phyloP scores from a whole-genome alignment of 1,139 yeast genomes.

The Geotrichum histeridarum region DNA sequence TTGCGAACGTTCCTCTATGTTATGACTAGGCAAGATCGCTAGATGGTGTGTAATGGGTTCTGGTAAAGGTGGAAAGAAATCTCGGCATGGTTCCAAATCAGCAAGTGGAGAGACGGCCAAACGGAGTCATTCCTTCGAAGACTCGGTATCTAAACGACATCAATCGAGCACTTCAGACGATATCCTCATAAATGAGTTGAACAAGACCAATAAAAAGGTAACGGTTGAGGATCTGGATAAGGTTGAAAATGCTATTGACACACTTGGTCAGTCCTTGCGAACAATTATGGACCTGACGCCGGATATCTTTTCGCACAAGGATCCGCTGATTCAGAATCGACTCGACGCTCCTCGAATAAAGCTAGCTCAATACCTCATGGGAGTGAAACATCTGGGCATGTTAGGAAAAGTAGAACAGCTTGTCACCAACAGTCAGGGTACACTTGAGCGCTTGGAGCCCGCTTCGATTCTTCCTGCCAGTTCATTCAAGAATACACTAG shows the following conservation, averaged over 20 bases:
- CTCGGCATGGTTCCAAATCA: too few species aligned
- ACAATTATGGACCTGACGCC: constrained; percentile 15
- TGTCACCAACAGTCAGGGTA: not conserved
- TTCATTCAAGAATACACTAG: not conserved
- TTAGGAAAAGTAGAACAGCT: constrained; percentile 8
- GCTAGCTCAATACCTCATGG: constrained; percentile 13
- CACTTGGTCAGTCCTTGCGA: constrained; percentile 11
- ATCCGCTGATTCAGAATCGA: constrained; percentile 1
- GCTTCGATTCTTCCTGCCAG: not conserved
- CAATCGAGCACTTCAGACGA: not conserved
- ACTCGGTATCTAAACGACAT: too few species aligned
- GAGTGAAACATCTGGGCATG: constrained; percentile 9
- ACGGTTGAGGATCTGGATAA: constrained; percentile 5
- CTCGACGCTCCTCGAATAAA: constrained; percentile 11
- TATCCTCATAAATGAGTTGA: not conserved
- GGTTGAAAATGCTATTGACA: constrained; percentile 11
- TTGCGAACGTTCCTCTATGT: too few species aligned
- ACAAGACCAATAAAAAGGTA: not conserved
- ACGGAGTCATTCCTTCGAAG: too few species aligned
- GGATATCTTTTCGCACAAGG: constrained; percentile 5
- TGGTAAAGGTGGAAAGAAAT: too few species aligned
- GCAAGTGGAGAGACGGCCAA: too few species aligned
- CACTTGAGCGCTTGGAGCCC: not conserved
- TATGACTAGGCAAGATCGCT: too few species aligned
- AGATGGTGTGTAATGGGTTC: too few species aligned